These are phyloP conservation scores for Exophiala bonariae DNA, from an alignment of 2,329 filamentous ascomycete genomes.

Conservation along the genomic window DNA sequence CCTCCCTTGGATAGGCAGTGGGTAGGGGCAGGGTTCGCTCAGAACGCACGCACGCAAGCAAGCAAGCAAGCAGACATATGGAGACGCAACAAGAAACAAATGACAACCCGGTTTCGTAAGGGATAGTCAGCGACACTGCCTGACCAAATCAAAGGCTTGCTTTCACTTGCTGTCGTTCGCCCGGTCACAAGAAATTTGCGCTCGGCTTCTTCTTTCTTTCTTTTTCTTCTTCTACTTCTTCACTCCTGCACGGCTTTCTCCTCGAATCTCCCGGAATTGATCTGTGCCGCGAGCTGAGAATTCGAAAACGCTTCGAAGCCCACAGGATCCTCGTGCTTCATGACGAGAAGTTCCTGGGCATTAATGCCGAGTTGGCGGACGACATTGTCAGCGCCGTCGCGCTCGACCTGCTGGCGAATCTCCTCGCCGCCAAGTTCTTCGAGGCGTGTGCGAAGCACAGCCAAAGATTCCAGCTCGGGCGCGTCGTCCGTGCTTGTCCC, in stretches of 20 bases:
- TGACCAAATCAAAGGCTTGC: too few species aligned
- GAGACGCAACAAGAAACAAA: too few species aligned
- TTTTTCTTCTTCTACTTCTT: too few species aligned
- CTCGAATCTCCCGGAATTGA: constrained; percentile 19
- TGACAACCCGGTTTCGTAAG: too few species aligned
- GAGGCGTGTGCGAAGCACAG: constrained; percentile 43
- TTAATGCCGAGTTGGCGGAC: constrained; percentile 45
- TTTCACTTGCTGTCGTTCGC: too few species aligned
- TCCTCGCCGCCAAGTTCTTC: constrained; percentile 45
- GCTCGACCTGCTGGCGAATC: constrained; percentile 40
- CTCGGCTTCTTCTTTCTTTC: too few species aligned
- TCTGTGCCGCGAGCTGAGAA: constrained; percentile 47
- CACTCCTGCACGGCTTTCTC: neutral
- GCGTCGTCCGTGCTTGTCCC: constrained; percentile 39
- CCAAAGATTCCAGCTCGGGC: constrained; percentile 44
- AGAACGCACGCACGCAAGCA: too few species aligned
- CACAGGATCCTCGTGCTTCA: constrained; percentile 44
- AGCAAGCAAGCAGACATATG: too few species aligned
- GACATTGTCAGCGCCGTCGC: constrained; percentile 39
- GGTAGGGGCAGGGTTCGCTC: too few species aligned
- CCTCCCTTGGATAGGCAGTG: too few species aligned
- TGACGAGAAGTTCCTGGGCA: constrained; percentile 45
- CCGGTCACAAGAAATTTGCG: too few species aligned
- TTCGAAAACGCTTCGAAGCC: constrained; percentile 45
- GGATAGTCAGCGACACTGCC: too few species aligned